Percentiles rank a stretch among this genome's conserved stretches.
Evolutionary conservation across 106 monocot species (phyloP).

Genomic region (Posidonia australis): DNA sequence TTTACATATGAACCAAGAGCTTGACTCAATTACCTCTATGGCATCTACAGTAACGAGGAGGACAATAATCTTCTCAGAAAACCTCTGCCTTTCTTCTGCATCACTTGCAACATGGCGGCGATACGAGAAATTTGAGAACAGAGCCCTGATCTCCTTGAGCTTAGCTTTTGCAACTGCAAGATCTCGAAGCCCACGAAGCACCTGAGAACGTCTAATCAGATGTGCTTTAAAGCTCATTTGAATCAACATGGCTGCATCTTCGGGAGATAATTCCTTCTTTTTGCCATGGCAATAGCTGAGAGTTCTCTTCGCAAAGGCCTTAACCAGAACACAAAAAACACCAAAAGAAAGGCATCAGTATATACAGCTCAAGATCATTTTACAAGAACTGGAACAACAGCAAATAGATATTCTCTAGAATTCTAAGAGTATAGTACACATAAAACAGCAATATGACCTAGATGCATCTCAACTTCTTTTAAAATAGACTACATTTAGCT

Average conservation of each 20-base stretch:
- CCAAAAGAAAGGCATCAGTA: neutral
- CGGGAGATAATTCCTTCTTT: slow-evolving; percentile 61
- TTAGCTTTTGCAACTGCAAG: slow-evolving; percentile 83
- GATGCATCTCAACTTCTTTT: no score
- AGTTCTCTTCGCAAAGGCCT: slow-evolving; percentile 68
- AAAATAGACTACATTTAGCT: no score
- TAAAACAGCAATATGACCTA: no score
- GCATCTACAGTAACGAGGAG: slow-evolving; percentile 84
- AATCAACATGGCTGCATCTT: slow-evolving; percentile 80
- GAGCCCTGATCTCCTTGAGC: slow-evolving; percentile 80
- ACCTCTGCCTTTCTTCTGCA: slow-evolving; percentile 72
- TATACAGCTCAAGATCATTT: no score
- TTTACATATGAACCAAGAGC: neutral
- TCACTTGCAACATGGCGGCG: slow-evolving; percentile 53
- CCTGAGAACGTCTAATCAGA: slow-evolving; percentile 56
- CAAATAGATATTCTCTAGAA: no score
- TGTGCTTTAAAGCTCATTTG: slow-evolving; percentile 63
- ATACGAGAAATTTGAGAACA: slow-evolving; percentile 79
- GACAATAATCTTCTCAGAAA: slow-evolving; percentile 85
- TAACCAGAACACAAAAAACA: no score
- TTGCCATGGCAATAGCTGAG: slow-evolving; percentile 39
- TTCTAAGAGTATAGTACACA: no score
- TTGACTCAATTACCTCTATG: slow-evolving; percentile 48
- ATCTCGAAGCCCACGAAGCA: slow-evolving; percentile 63
- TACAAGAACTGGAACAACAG: no score